These are phyloP conservation scores for Clarireedia homoeocarpa DNA, from an alignment of 2,329 filamentous ascomycete genomes.

Conservation along the genomic window DNA sequence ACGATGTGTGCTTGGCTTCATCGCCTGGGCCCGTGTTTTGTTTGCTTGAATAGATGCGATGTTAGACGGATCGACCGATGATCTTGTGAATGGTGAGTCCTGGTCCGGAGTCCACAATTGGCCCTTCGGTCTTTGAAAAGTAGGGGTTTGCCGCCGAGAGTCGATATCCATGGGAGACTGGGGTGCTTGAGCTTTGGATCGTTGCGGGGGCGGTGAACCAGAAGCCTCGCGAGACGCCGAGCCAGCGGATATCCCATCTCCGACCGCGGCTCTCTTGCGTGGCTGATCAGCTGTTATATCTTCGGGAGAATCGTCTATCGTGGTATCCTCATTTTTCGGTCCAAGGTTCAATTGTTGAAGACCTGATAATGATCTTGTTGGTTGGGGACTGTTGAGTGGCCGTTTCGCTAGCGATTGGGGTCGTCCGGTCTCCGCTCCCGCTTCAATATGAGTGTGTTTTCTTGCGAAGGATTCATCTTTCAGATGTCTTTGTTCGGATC, in stretches of 20 bases:
- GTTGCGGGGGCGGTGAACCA: constrained; percentile 18
- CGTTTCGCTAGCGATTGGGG: constrained; percentile 11
- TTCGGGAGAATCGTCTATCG: constrained; percentile 18
- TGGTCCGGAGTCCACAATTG: constrained; percentile 24
- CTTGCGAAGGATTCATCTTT: constrained; percentile 14
- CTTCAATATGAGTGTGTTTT: constrained; percentile 8
- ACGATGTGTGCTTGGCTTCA: constrained; percentile 14
- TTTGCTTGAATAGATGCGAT: constrained; percentile 21
- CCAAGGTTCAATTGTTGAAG: constrained; percentile 18
- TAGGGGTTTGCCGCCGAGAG: constrained; percentile 7
- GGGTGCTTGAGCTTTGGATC: constrained; percentile 15
- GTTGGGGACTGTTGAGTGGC: constrained; percentile 7
- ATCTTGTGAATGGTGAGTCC: constrained; percentile 13
- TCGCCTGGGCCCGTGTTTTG: constrained; percentile 15
- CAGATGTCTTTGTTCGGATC: constrained; percentile 4
- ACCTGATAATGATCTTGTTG: constrained; percentile 14
- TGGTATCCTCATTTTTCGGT: constrained; percentile 14
- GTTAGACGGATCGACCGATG: constrained; percentile 23
- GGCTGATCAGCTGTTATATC: constrained; percentile 16
- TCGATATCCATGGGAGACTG: constrained; percentile 11
- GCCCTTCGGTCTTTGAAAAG: constrained; percentile 15
- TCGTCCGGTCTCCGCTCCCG: constrained; percentile 11
- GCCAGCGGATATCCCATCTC: constrained; percentile 25
- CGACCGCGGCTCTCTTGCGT: constrained; percentile 22
- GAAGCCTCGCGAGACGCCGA: constrained; percentile 20